Base-by-base conservation (phyloP, 78 protist species). In the Planoprotostelium fungivorum region DNA sequence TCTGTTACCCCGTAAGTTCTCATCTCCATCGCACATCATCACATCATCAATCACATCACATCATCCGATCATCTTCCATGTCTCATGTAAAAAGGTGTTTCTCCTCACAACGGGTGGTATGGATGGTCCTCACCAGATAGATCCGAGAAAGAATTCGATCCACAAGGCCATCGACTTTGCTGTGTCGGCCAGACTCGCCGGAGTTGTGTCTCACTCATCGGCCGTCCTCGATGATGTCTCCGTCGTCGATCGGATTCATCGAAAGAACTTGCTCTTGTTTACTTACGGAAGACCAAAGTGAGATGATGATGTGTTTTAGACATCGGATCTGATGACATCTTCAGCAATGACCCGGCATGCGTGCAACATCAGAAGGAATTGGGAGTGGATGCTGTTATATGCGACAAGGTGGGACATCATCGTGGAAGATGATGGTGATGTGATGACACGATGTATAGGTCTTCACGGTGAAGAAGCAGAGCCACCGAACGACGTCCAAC, bases 311-410 rank as follows among this genome's bases (percentile, higher is more conserved):
- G 37, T 16, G 16, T 51, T 16, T 25, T 51, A 5, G 16, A 25
- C 73, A 5, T 51, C 73, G 16, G 16, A 51, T 51, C 16, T 5
- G 16, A 25, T 51, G 73, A 51, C 73, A 51, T n/a, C n/a, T n/a
- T n/a, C 83, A 95, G 93, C 88, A 95, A 95, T 88, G 92, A 91
- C 83, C 91, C 89, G 83, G 91, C 28, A 0, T 35, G 63, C 1
- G 92, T 91, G 0, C 90, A 88, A 34, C 90, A 91, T 1, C 97
- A 95, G 89, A 88, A 88, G 73, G 37, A 38, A 35, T n/a, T 86
- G 0, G 95, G 95, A 37, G 95, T 94, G 35, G 97, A 95, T 83
- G 97, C 94, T 0, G 93, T 95, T 10, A 95, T 95, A 83, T 88
- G 86, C 29, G 97, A 95, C 85, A 91, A 92, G 38, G 91, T 92